These are phyloP conservation scores for Pyronema omphalodes DNA, from an alignment of 495 filamentous ascomycete genomes.

Conservation along the genomic window DNA sequence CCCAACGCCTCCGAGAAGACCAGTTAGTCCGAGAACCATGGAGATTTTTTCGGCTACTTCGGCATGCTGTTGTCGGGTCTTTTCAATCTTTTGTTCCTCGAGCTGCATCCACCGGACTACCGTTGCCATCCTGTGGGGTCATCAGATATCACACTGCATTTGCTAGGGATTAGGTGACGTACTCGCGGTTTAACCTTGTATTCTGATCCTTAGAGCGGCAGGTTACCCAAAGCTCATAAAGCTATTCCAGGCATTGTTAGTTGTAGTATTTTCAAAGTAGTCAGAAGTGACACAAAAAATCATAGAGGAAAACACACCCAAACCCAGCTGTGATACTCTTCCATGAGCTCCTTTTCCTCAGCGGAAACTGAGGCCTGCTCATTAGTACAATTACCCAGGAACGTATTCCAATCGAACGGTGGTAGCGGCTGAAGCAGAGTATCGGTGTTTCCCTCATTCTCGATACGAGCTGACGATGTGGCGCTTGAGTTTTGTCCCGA, in stretches of 20 bases:
- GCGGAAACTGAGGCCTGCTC: background rate
- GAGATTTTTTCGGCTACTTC: background rate
- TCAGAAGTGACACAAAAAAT: background rate
- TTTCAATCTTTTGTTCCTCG: background rate
- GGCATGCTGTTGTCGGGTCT: background rate
- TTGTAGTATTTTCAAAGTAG: background rate
- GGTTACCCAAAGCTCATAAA: background rate
- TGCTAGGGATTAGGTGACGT: background rate
- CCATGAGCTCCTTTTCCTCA: background rate
- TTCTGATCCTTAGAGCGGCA: background rate
- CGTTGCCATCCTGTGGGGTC: background rate
- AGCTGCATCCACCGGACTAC: conserved; percentile 1
- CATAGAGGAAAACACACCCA: background rate
- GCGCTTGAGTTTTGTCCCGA: too few species aligned
- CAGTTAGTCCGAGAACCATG: background rate
- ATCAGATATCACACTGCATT: background rate
- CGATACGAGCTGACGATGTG: too few species aligned
- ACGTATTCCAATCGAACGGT: background rate
- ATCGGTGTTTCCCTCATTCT: background rate
- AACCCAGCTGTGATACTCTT: conserved; percentile 1
- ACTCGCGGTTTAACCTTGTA: background rate
- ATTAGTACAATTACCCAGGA: background rate
- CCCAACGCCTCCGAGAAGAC: background rate
- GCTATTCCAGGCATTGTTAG: background rate
- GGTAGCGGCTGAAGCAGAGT: background rate